A percentile compares a stretch with the other conserved stretches of the same genome.
Conservation (phyloP, 495 filamentous ascomycete genomes). For the Antarctomyces pellizariae region DNA sequence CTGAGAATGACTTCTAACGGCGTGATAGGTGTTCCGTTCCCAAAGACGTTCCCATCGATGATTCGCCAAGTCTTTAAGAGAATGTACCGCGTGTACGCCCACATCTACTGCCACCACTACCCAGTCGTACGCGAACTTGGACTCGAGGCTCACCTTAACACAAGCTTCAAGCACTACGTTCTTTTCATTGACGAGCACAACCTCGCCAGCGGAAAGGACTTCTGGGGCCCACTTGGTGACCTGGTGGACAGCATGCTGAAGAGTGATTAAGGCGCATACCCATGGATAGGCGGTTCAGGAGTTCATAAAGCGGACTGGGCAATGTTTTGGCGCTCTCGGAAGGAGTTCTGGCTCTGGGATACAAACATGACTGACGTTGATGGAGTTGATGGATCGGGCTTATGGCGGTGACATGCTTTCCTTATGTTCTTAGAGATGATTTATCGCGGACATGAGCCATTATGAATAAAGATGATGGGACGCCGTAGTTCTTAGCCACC, state of each 20-base stretch:
- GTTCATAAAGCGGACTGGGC: no score
- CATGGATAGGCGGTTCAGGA: no score
- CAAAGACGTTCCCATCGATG: constrained; percentile 68
- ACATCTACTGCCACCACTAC: constrained; percentile 99
- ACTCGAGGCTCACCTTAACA: constrained; percentile 92
- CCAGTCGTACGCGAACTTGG: constrained; percentile 87
- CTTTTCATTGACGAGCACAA: constrained; percentile 88
- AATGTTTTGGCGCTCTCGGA: no score
- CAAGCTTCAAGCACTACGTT: constrained; percentile 98
- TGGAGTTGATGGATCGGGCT: no score
- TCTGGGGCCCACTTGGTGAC: constrained; percentile 91
- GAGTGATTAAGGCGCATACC: constrained; percentile 55
- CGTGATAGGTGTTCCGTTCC: constrained; percentile 65
- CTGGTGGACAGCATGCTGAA: constrained; percentile 91
- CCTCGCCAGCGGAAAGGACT: constrained; percentile 79
- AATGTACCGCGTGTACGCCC: constrained; percentile 93
- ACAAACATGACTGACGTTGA: no score
- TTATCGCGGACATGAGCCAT: no score
- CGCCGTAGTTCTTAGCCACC: no score
- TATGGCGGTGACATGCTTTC: no score
- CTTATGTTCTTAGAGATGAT: no score
- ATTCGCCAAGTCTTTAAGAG: constrained; percentile 93
- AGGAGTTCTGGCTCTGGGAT: no score
- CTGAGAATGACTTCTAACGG: constrained; percentile 1
- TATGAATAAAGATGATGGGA: no score